phyloP scores from a whole-genome alignment of 2,329 filamentous ascomycete genomes.

The Ophioceras dolichostomum region DNA sequence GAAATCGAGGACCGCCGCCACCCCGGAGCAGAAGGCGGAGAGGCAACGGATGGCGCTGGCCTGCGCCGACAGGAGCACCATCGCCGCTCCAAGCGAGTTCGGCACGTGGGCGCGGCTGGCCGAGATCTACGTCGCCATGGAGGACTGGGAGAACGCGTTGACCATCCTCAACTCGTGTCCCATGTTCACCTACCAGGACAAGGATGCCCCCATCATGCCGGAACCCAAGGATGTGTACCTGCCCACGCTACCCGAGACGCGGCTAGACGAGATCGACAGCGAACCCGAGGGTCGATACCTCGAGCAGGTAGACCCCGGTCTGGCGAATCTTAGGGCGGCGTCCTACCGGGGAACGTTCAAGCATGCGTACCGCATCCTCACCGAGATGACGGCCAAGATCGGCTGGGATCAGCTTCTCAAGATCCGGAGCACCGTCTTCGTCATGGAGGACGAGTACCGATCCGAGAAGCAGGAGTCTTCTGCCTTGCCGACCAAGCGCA shows the following conservation, averaged over 20 bases:
- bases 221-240: constrained; percentile 81
- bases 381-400: constrained; percentile 91
- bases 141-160: constrained; percentile 93
- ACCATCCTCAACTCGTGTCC: constrained; percentile 95
- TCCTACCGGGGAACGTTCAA: constrained; percentile 92
- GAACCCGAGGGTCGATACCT: constrained; percentile 69
- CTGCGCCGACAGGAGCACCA: constrained; percentile 87
- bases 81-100: constrained; percentile 93
- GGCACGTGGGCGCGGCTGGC: constrained; percentile 90
- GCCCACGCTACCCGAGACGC: constrained; percentile 76
- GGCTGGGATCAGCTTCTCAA: constrained; percentile 95
- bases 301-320: constrained; percentile 77
- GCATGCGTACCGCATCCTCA: constrained; percentile 86
- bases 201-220: constrained; percentile 89
- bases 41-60: constrained; percentile 78
- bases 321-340: constrained; percentile 76
- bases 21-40: constrained; percentile 44
- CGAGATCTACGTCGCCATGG: constrained; percentile 85
- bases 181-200: constrained; percentile 99
- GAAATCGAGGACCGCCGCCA: constrained; percentile 53
- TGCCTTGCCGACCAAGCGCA: constrained; percentile 42
- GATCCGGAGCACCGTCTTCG: constrained; percentile 92
- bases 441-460: constrained; percentile 98
- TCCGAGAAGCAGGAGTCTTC: constrained; percentile 61
- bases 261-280: constrained; percentile 93